Evolutionary conservation across 495 filamentous ascomycete genomes (phyloP).

Genomic region (Podospora conica): DNA sequence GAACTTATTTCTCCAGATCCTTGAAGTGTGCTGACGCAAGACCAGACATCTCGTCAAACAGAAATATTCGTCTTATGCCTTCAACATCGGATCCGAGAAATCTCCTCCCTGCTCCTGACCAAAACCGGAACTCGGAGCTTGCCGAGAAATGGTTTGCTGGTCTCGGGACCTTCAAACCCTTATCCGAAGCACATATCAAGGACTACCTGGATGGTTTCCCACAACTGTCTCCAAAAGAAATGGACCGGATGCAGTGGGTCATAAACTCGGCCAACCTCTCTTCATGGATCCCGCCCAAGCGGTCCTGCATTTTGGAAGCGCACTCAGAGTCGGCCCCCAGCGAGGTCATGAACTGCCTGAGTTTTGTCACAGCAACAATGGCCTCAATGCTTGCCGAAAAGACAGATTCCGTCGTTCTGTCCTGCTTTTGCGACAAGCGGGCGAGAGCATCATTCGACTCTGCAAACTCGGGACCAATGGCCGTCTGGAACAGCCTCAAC

Average conservation of each 20-base stretch:
- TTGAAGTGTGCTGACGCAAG: background rate
- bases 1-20: background rate
- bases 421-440: conserved; percentile 15
- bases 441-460: background rate
- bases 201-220: background rate
- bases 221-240: background rate
- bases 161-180: background rate
- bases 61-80: background rate
- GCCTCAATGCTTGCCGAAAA: background rate
- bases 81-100: background rate
- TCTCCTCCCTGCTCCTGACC: background rate
- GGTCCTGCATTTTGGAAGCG: background rate
- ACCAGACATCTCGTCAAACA: background rate
- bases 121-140: background rate
- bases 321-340: background rate
- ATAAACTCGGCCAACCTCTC: background rate
- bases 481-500: conserved; percentile 13
- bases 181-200: background rate
- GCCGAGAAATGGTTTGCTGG: background rate
- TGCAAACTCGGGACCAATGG: conserved; percentile 1
- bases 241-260: background rate
- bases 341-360: background rate
- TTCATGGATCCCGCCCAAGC: background rate
- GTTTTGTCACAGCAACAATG: background rate
- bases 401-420: background rate